A percentile compares a stretch with the other conserved stretches of the same genome.
These are phyloP conservation scores for Ogataea pini DNA, from an alignment of 805 yeast species.

Conservation along the genomic window DNA sequence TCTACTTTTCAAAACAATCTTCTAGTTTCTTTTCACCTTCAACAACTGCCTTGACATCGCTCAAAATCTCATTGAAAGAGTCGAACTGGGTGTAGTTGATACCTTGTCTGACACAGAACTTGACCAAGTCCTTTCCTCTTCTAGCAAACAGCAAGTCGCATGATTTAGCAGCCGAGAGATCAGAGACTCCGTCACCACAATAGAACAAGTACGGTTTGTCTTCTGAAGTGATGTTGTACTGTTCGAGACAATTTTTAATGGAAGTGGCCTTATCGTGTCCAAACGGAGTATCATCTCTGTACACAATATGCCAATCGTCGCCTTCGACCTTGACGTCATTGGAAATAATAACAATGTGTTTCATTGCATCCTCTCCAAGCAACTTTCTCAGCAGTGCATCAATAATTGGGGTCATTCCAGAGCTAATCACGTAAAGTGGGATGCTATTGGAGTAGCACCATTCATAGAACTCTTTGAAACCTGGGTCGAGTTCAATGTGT, in stretches of 20 bases:
- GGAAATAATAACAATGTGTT: slow-evolving; percentile 75
- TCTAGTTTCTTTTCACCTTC: slow-evolving; percentile 40
- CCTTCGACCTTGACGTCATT: slow-evolving; percentile 53
- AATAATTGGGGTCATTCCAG: slow-evolving; percentile 94
- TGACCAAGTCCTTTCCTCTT: slow-evolving; percentile 85
- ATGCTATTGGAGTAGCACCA: slow-evolving; percentile 74
- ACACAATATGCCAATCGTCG: slow-evolving; percentile 81
- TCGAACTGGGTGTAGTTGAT: slow-evolving; percentile 86
- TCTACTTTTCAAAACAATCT: slow-evolving; percentile 37
- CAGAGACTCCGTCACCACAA: slow-evolving; percentile 98
- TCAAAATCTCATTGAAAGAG: slow-evolving; percentile 70
- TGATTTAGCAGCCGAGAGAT: slow-evolving; percentile 91
- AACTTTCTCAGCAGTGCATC: slow-evolving; percentile 70
- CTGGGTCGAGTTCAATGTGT: slow-evolving; percentile 81
- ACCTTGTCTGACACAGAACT: slow-evolving; percentile 74
- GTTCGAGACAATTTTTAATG: slow-evolving; percentile 52
- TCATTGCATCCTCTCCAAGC: slow-evolving; percentile 74
- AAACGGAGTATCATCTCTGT: slow-evolving; percentile 80
- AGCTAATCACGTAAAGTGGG: slow-evolving; percentile 84
- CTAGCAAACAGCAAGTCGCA: slow-evolving; percentile 93
- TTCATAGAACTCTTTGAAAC: slow-evolving; percentile 76
- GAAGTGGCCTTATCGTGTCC: slow-evolving; percentile 95
- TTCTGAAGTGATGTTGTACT: slow-evolving; percentile 29
- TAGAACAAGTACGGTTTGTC: slow-evolving; percentile 73
- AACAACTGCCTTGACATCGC: slow-evolving; percentile 56